A percentile compares a stretch with the other conserved stretches of the same genome.
Evolutionary conservation across 1,139 yeast genomes (phyloP).

Genomic region (Nakaseomyces glabratus): DNA sequence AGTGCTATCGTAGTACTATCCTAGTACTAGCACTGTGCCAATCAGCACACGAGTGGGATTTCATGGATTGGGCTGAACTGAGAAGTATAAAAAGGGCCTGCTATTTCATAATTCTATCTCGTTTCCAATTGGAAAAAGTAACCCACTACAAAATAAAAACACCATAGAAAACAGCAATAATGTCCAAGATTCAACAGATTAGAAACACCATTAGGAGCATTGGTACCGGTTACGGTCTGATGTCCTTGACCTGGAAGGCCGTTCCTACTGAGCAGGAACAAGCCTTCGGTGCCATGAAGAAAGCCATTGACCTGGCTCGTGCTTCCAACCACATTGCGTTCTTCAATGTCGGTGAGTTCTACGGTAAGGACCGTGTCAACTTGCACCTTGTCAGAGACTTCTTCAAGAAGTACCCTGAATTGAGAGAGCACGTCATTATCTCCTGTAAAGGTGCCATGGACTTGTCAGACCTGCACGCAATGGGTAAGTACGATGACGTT

Average conservation of each 20-base stretch:
- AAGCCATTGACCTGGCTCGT: conserved; percentile 35
- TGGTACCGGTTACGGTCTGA: conserved; percentile 32
- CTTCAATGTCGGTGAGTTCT: conserved; percentile 72
- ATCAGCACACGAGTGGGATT: too few relatives aligned
- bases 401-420: conserved; percentile 47
- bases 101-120: too few relatives aligned
- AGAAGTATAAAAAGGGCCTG: too few relatives aligned
- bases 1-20: too few relatives aligned
- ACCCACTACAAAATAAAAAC: too few relatives aligned
- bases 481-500: conserved; percentile 42
- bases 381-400: conserved; percentile 49
- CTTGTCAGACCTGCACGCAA: conserved; percentile 35
- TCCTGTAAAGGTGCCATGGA: conserved; percentile 61
- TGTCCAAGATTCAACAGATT: conserved; percentile 18
- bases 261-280: conserved; percentile 36
- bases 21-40: too few relatives aligned
- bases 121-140: too few relatives aligned
- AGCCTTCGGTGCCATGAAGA: conserved; percentile 37
- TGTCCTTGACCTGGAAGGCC: conserved; percentile 45
- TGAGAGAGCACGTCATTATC: conserved; percentile 44
- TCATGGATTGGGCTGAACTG: too few relatives aligned
- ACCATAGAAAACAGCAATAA: too few relatives aligned
- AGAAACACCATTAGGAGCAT: conserved; percentile 16
- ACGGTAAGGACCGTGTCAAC: conserved; percentile 49
- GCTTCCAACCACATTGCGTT: conserved; percentile 44